These are phyloP conservation scores for Fusarium sp. DNA, from an alignment of 2,329 filamentous ascomycete species.

Conservation along the genomic window DNA sequence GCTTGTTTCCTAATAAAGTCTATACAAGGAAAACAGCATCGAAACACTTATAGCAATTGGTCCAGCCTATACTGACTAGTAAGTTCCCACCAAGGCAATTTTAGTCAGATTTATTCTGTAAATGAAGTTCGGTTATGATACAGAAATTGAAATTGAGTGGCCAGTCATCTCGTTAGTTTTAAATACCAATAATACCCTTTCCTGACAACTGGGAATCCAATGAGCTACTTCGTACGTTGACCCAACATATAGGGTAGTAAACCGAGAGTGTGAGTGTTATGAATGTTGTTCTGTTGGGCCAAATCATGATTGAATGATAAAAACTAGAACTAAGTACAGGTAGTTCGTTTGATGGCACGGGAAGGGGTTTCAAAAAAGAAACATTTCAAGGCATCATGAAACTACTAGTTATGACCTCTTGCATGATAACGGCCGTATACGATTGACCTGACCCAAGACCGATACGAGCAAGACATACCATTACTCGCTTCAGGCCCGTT, in stretches of 20 bases:
- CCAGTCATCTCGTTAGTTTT: neutral
- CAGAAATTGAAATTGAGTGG: neutral
- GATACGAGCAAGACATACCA: neutral
- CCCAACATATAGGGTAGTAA: neutral
- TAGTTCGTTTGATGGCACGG: neutral
- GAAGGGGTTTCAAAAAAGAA: neutral
- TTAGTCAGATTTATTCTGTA: neutral
- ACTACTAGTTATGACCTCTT: no score
- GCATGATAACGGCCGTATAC: neutral
- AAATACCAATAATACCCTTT: neutral
- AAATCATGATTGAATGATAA: neutral
- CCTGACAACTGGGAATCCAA: no score
- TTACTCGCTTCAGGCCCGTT: neutral
- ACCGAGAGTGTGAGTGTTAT: no score
- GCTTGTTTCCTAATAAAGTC: neutral
- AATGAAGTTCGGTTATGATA: neutral
- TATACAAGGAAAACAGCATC: neutral
- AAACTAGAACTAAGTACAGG: no score
- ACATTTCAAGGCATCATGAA: neutral
- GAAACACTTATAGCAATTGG: neutral
- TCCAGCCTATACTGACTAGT: neutral
- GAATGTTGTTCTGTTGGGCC: neutral
- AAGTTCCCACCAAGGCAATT: neutral
- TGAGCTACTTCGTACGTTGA: neutral
- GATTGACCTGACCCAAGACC: neutral